Percentiles rank a stretch among this genome's conserved stretches.
Evolutionary conservation across 1,139 yeast species (phyloP).

Genomic region (Wickerhamomyces sp.): DNA sequence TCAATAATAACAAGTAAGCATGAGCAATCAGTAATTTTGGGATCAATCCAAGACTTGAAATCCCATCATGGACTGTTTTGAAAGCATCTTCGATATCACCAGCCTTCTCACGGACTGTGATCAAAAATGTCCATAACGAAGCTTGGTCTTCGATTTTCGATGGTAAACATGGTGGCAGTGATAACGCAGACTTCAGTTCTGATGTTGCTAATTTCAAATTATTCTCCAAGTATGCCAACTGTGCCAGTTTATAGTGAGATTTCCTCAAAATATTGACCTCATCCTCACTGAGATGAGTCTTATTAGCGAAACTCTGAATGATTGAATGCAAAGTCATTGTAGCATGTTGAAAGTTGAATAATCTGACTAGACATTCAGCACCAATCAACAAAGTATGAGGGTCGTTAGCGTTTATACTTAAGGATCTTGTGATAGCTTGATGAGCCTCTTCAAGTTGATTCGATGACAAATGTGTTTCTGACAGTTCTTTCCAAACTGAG

Average conservation of each 20-base stretch:
- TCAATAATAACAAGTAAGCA: conserved; percentile 37
- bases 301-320: conserved; percentile 37
- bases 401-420: conserved; percentile 38
- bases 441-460: conserved; percentile 50
- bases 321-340: conserved; percentile 42
- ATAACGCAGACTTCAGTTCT: conserved; percentile 44
- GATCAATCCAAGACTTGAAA: conserved; percentile 38
- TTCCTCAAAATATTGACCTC: conserved; percentile 45
- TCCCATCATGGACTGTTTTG: conserved; percentile 44
- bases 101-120: conserved; percentile 46
- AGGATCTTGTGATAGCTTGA: conserved; percentile 41
- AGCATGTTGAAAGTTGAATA: conserved; percentile 41
- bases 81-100: conserved; percentile 44
- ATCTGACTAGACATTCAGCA: conserved; percentile 40
- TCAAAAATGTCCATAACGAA: conserved; percentile 48
- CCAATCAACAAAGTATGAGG: conserved; percentile 42
- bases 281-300: conserved; percentile 18
- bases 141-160: conserved; percentile 41
- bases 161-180: conserved; percentile 45
- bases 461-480: conserved; percentile 43
- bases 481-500: conserved; percentile 40
- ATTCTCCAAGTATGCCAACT: conserved; percentile 47
- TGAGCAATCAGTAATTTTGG: conserved; percentile 43
- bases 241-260: conserved; percentile 50
- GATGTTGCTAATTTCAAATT: conserved; percentile 42